Evolutionary conservation across 495 filamentous ascomycete genomes (phyloP), one percentile per base, ranked within the genome.

Genomic region (Chaetomium cochliodes): DNA sequence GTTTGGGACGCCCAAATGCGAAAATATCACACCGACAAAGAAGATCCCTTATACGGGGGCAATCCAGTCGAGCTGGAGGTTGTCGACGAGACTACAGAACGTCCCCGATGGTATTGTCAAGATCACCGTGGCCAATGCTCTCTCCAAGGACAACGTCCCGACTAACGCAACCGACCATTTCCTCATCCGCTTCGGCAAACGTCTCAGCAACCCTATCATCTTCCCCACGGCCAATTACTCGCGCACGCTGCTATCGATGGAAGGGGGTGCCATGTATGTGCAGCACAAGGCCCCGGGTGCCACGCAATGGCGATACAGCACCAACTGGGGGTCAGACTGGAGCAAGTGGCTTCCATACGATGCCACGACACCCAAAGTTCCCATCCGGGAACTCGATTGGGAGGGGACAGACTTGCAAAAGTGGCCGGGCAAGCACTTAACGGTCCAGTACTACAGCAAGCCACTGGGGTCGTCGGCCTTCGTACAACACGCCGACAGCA

Each of bases 391-490:
- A 60, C 13, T 72, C 20, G 0, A 15, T 46, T 90, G 88, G 88
- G 77, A 77, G 2, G 88, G 88, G 15, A 87, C 86, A 0, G 79
- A 84, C 28, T 66, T 76, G 1, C 88, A 91, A 70, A 73, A 70
- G 28, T 91, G 88, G 88, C 62, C 80, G 9, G 88, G 85, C 42
- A 83, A 88, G 53, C 88, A 91, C 66, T 74, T 90, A 12, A 79
- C 81, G 4, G 83, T 88, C 28, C 86, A 90, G 65, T 91, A 91
- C 71, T 91, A 81, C 84, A 88, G 81, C 72, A 79, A 81, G 49
- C 76, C 85, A 22, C 80, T 86, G 20, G 88, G 86, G 1, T 89
- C 86, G 63, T 88, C 86, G 67, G 79, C 82, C 65, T 86, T 88
- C 64, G 70, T 85, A 5, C 87, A 89, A 70, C 83, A 88, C 66